Evolutionary conservation across 2,329 filamentous ascomycete genomes (phyloP), one percentile per base, ranked within the genome.

Genomic region (Septoria linicola): DNA sequence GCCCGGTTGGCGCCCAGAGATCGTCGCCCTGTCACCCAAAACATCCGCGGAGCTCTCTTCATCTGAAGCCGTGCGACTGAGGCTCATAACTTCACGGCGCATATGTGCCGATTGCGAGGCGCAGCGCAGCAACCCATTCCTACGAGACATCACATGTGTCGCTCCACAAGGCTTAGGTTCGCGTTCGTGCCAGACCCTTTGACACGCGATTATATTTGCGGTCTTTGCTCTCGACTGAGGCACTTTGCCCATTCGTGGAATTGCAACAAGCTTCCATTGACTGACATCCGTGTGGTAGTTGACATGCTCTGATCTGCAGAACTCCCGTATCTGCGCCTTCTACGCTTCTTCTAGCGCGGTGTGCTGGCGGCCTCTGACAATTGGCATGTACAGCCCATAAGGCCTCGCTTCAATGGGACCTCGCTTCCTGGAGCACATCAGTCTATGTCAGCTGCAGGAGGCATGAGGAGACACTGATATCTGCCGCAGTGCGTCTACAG

Each of bases 261-360:
- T 5, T 27, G 23, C 23, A 27, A 10, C 23, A 27, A 27, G 23
- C 5, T 27, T 27, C 10, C 5, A 5, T 20, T 14, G 36, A 16
- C 42, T 14, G 14, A n/a, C 17, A 36, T n/a, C 42, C 42, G 42
- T 35, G 42, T 23, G 42, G 32, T 31, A 32, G 16, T 4, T 35
- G 27, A 27, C 20, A 13, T 19, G 31, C 32, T 17, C 31, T 19
- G 31, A 27, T 45, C 31, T 45, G 13, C 42, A 37, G 16, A 4
- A 21, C 6, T 27, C 17, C 10, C 10, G 8, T 45, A 8, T n/a
- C 30, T 45, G 30, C 44, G 35, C 35, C 44, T 48, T 48, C 44
- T 48, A 41, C 35, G 44, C 14, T 30, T 40, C 44, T 48, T 48
- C 44, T 48, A 41, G 36, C 44, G 44, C 14, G 23, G 5, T 27